Evolutionary conservation across 495 filamentous ascomycete genomes (phyloP), one percentile per base, ranked within the genome.

Genomic region (Tetracladium setigerum): DNA sequence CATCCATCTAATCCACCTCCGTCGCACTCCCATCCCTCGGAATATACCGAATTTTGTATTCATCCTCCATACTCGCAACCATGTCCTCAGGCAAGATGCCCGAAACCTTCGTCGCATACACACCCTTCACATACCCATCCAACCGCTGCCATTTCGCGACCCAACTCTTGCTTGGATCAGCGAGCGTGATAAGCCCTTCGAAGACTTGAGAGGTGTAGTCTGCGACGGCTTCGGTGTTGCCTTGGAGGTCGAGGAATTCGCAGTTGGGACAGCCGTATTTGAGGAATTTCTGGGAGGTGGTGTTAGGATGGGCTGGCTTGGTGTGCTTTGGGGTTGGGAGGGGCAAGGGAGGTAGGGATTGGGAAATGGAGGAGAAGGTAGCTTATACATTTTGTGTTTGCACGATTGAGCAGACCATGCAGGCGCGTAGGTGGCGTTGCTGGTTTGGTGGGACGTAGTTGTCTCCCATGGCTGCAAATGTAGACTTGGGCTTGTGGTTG

Each of bases 371-470:
- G 54, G 41, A 8, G 30, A 42, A 22, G 24, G 31, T 35, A 47
- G 45, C 15, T 66, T 78, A 57, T 71, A 89, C 86, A 44, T 71
- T 75, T 50, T 83, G 78, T 13, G 80, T 77, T 70, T 90, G 87
- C 46, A 98, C 86, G 57, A 95, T 83, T 6, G 86, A 86, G 77
- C 92, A 98, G 50, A 96, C 87, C 92, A 98, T 96, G 73, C 92
- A 98, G 48, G 92, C 92, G 57, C 92, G 89, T 37, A 95, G 77
- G 55, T 86, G 80, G 66, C 89, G 86, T 68, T 78, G 74, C 61
- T 88, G 84, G 57, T 68, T 69, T 10, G 83, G 74, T 13, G 83
- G 67, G 49, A 84, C 82, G 61, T 76, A 83, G 65, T 67, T 74
- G 30, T 54, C 52, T 42, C 22, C 22, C 22, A 27, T 27, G 7